These are phyloP conservation scores for Trichoderma koningiopsis DNA, from an alignment of 2,329 filamentous ascomycete species.

Conservation along the genomic window DNA sequence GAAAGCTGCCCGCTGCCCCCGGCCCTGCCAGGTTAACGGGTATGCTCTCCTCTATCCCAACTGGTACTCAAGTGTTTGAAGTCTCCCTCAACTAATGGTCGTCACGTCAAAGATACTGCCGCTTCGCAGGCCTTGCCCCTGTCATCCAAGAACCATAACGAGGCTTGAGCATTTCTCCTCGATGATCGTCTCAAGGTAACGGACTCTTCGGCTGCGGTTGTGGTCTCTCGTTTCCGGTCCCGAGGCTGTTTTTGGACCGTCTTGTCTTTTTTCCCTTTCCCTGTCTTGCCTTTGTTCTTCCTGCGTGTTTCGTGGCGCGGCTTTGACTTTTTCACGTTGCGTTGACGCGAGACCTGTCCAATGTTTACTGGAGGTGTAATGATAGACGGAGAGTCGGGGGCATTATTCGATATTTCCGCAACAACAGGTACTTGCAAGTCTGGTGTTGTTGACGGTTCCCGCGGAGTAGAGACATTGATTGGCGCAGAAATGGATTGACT, in stretches of 20 bases:
- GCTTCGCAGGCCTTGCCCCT: background rate
- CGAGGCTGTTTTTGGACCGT: background rate
- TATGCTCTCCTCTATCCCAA: background rate
- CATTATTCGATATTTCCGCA: background rate
- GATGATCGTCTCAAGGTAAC: background rate
- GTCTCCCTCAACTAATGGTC: background rate
- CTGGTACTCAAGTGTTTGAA: background rate
- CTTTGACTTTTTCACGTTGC: background rate
- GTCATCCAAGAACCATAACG: background rate
- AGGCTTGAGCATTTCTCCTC: background rate
- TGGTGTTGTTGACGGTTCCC: background rate
- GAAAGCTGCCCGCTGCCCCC: background rate
- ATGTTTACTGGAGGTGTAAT: too few relatives aligned
- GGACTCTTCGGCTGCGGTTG: background rate
- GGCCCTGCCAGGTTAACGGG: background rate
- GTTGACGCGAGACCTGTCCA: background rate
- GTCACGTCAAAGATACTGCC: background rate
- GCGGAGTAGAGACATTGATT: background rate
- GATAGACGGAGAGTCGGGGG: background rate
- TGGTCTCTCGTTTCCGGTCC: background rate
- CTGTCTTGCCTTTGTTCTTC: background rate
- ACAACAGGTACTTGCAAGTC: background rate
- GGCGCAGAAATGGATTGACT: background rate
- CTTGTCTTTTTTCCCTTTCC: background rate
- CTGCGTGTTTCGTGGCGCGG: background rate